Base-by-base conservation (phyloP, 148 eudicot species). In the Nyssa sinensis region DNA sequence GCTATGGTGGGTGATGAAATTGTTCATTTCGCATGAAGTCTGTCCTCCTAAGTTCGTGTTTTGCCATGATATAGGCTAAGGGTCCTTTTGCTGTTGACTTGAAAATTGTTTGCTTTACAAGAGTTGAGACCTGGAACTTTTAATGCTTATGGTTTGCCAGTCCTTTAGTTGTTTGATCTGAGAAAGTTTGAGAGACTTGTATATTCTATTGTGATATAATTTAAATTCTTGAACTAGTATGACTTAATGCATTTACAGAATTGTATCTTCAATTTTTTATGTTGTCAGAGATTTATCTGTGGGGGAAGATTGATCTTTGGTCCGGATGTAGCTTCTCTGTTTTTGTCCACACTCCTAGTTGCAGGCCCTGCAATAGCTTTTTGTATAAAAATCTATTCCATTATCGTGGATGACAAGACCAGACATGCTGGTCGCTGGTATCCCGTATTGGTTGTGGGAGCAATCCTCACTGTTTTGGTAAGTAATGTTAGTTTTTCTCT, bases 231-330 rank as follows among this genome's bases (percentile, higher is more conserved):
- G 71, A 71, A 29, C 35, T 39, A 30, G 11, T 16, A 16, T 34
- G 70, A 39, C 66, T 32, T 33, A 24, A 25, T 67, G 30, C 39
- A 25, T 82, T 81, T 64, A 81, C 33, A 24, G 34, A 27, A 63
- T 51, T 41, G 29, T 37, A 5, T 41, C 5, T 23, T 35, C 29
- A 17, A 24, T 70, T 68, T 71, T 55, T 57, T 53, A 63, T 79
- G 49, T 72, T 83, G 13, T 39, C 82, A 94, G 98, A 94, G 69
- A 82, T 94, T 94, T 80, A 77, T 83, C 12, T 86, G 83, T 63
- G 89, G 91, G 37, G 98, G 98, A 79, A 90, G 97, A 83, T 76
- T 94, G 65, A 77, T 94, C 75, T 94, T 94, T 78, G 98, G 97
- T 78, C 98, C 98, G 3, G 97, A 94, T 78, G 95, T 80, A 57